Base-by-base conservation (phyloP, 1,139 yeast species). In the Scheffersomyces stambukii region DNA sequence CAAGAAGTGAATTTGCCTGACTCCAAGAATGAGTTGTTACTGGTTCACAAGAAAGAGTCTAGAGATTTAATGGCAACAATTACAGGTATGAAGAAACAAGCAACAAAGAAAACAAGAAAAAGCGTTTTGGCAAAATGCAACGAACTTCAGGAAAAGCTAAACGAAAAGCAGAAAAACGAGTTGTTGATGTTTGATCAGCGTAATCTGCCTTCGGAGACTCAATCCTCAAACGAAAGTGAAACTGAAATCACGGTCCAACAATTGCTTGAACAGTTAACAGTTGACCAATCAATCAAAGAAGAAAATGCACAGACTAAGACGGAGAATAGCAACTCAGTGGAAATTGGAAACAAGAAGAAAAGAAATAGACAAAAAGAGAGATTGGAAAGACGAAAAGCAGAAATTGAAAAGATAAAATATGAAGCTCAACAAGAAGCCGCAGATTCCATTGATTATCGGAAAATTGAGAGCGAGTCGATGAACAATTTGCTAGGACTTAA, bases 331-430 rank as follows among this genome's bases (percentile, higher is more conserved):
- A 25, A 18, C 14, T 9, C 19, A 15, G n/a, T n/a, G n/a, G n/a
- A n/a, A n/a, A n/a, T n/a, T n/a, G 8, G 25, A 5, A 2, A n/a
- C n/a, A 13, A n/a, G 11, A 64, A 58, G 42, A 75, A 68, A 49
- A 65, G 91, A 27, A 91, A 89, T 52, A 70, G 97, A 34, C 91
- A 85, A 40, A 85, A 83, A 55, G 96, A 88, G 46, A 68, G 85
- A 42, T 53, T 86, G 18, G 93, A 89, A 0, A 77, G 72, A 49
- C 64, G 96, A 32, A 75, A 82, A 32, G 88, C 81, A 2, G 85
- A 81, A 29, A 66, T 77, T 11, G 78, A 76, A 14, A 65, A 67
- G 28, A 62, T 83, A 30, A 70, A 75, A 42, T 73, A 68, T 19
- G 81, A 84, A 42, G 96, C 97, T 0, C 63, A 64, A 7, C 57